Evolutionary conservation across 164 flowering plant species (phyloP).

Genomic region (Amborella trichopoda): DNA sequence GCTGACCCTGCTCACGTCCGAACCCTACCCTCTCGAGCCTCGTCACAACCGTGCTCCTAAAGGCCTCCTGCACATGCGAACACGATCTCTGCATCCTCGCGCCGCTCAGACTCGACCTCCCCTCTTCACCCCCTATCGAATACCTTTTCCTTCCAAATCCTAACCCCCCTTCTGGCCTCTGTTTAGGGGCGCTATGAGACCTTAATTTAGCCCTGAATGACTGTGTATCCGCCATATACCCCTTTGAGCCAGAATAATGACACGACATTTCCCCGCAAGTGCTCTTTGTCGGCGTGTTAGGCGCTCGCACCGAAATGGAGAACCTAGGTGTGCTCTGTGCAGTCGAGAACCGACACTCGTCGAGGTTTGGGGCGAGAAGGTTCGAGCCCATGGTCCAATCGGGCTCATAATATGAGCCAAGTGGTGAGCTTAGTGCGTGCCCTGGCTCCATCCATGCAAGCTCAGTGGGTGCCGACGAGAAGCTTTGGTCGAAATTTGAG

Average conservation of each 20-base stretch:
- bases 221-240: constrained; percentile 69
- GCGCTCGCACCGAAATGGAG: constrained; percentile 12
- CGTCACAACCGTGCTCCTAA: constrained; percentile 21
- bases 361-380: no score
- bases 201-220: constrained; percentile 63
- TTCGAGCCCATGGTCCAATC: no score
- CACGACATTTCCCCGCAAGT: constrained; percentile 69
- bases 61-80: constrained; percentile 34
- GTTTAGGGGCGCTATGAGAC: constrained; percentile 76
- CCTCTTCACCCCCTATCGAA: constrained; percentile 59
- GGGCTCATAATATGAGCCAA: no score
- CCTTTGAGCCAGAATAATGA: constrained; percentile 41
- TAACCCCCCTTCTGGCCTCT: constrained; percentile 60
- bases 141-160: constrained; percentile 44
- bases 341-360: constrained; percentile 56
- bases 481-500: no score
- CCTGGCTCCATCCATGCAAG: no score
- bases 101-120: constrained; percentile 58
- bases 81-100: constrained; percentile 49
- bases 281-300: constrained; percentile 16
- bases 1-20: no score
- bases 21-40: constrained; percentile 18
- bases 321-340: constrained; percentile 80
- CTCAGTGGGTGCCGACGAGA: no score
- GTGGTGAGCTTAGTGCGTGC: no score